Base-by-base conservation (phyloP, 2,329 filamentous ascomycete genomes). In the Fusarium oligoseptatum region DNA sequence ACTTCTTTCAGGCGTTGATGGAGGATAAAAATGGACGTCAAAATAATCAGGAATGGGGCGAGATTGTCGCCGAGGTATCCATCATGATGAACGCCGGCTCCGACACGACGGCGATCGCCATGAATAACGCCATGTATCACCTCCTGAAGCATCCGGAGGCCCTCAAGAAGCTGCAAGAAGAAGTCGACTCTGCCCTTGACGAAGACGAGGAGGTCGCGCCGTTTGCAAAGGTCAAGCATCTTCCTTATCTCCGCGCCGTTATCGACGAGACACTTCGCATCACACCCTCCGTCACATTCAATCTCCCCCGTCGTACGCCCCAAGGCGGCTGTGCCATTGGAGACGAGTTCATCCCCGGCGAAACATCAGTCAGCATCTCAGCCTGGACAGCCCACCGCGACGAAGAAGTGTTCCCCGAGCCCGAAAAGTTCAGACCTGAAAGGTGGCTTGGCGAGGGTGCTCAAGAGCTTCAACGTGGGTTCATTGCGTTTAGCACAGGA, bases 1-100 rank as follows among this genome's bases (percentile, higher is more conserved):
- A 91, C 75, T 90, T 91, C 79, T 90, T 91, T 81, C 82, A 86
- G 60, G 84, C 85, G 1, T 77, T 91, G 6, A 88, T 91, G 87
- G 86, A 86, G 45, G 83, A 85, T 63, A 84, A 83, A 73, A 81
- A 83, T 17, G 85, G 82, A 4, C 75, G 77, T 11, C 77, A 83
- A 0, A 64, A 76, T 20, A 72, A 74, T 36, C 84, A 91, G 4
- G 86, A 90, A 71, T 89, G 84, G 84, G 89, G 89, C 22, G 89
- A 91, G 79, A 87, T 90, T n/a, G 84, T 88, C 1, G 88, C 89
- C 6, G 89, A 91, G 76, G 82, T 88, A 52, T 83, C 80, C 66
- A 88, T 86, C 78, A 89, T 90, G 84, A 86, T 85, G 76, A 84
- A 83, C 72, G 88, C 88, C 1, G 88, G 88, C n/a, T 85, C 82